Evolutionary conservation across 345 rosid species (phyloP).

Genomic region (Citrus maxima): DNA sequence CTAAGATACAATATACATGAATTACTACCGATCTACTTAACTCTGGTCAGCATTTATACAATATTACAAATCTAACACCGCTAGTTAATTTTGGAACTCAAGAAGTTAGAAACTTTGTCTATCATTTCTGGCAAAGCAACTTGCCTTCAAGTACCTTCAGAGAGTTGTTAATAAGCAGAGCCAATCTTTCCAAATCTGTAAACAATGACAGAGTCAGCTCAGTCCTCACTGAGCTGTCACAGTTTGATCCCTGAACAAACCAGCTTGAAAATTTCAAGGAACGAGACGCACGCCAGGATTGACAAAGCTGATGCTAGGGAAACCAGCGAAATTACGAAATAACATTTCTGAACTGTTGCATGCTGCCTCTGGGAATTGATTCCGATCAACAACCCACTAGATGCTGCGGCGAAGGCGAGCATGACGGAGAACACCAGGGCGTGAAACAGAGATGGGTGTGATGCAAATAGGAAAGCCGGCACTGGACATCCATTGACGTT

Average conservation of each 20-base stretch:
- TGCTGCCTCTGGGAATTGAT: too few relatives aligned
- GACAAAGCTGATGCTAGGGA: neutral
- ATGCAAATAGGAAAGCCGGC: neutral
- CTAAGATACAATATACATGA: too few relatives aligned
- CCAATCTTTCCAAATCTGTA: too few relatives aligned
- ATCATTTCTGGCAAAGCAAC: too few relatives aligned
- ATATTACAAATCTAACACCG: neutral
- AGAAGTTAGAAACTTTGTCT: too few relatives aligned
- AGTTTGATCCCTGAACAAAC: too few relatives aligned
- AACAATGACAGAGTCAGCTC: too few relatives aligned
- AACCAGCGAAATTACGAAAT: neutral
- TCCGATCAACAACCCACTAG: neutral
- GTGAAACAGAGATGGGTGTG: neutral
- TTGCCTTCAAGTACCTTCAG: too few relatives aligned
- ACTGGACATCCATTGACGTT: neutral
- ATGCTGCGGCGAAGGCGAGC: neutral
- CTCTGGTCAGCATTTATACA: neutral
- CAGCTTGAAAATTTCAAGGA: too few relatives aligned
- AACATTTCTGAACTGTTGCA: neutral
- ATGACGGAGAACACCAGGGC: neutral
- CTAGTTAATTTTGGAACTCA: neutral
- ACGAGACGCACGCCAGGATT: neutral
- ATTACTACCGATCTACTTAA: too few relatives aligned
- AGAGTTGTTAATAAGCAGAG: too few relatives aligned
- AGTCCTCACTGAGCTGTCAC: too few relatives aligned